phyloP scores from a whole-genome alignment of 192 early-diverging fungal genomes.

The Gryganskiella cystojenkinii region DNA sequence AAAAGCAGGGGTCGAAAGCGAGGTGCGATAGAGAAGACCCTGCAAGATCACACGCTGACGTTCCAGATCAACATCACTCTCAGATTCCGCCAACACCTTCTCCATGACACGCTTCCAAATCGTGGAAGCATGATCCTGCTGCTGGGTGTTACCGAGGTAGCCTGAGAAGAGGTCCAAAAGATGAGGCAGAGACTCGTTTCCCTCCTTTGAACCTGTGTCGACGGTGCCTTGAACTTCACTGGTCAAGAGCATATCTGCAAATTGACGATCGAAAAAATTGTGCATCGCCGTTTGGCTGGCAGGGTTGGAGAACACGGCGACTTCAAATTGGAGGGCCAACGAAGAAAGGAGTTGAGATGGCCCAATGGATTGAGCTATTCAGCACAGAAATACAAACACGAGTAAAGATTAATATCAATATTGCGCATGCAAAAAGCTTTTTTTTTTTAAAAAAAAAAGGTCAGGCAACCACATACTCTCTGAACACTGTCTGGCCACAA shows the following conservation, averaged over 20 bases:
- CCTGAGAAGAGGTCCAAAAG: slow-evolving; percentile 44
- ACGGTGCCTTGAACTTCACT: slow-evolving; percentile 21
- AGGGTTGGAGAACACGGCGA: slow-evolving; percentile 45
- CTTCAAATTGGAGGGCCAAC: slow-evolving; percentile 44
- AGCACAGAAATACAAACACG: background rate
- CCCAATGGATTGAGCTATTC: slow-evolving; percentile 41
- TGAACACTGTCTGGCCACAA: slow-evolving; percentile 47
- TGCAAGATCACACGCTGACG: slow-evolving; percentile 27
- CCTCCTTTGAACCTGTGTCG: background rate
- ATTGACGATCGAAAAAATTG: slow-evolving; percentile 41
- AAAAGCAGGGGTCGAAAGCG: background rate
- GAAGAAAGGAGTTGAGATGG: slow-evolving; percentile 49
- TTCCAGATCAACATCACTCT: background rate
- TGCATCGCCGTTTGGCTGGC: slow-evolving; percentile 42
- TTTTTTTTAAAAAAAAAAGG: background rate
- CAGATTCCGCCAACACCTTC: slow-evolving; percentile 36
- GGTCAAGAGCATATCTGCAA: slow-evolving; percentile 43
- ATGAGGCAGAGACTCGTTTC: slow-evolving; percentile 33
- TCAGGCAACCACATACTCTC: slow-evolving; percentile 20
- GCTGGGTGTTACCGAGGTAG: slow-evolving; percentile 35
- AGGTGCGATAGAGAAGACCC: slow-evolving; percentile 24
- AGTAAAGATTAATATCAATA: background rate
- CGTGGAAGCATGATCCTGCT: slow-evolving; percentile 12
- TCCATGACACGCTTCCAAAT: slow-evolving; percentile 43
- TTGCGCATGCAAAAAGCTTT: no score